Percentiles rank a stretch among this genome's conserved stretches.
phyloP scores from a whole-genome alignment of 176 grass and related monocot genomes.

The Melocanna baccifera region DNA sequence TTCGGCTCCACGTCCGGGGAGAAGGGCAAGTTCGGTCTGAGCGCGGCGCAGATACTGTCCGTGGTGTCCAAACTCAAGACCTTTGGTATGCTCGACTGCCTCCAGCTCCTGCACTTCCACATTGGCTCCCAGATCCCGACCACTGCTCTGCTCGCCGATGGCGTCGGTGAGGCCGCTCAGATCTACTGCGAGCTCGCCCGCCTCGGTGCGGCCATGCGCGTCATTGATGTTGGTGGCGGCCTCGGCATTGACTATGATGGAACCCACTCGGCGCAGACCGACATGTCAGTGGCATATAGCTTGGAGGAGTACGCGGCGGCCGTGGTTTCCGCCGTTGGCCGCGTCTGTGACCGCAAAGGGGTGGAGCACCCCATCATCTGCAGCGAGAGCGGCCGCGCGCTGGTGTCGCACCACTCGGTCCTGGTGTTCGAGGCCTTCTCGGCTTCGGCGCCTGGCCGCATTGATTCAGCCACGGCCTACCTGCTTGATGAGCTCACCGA shows the following conservation, averaged over 20 bases:
- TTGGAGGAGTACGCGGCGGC: conserved; percentile 84
- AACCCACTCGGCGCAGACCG: conserved; percentile 63
- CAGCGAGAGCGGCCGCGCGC: conserved; percentile 90
- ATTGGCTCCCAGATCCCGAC: conserved; percentile 95
- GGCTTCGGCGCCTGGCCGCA: conserved; percentile 11
- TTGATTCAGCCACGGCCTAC: conserved; percentile 39
- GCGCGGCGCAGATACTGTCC: conserved; percentile 66
- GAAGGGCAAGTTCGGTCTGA: conserved; percentile 96
- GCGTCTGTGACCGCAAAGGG: conserved; percentile 68
- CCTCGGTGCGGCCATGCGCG: conserved; percentile 75
- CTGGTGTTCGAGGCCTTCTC: conserved; percentile 92
- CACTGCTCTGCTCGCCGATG: conserved; percentile 69
- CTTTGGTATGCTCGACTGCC: conserved; percentile 80
- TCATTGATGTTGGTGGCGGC: conserved; percentile 81
- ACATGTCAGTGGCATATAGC: conserved; percentile 83
- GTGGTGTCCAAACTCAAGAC: conserved; percentile 64
- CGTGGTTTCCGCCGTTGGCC: conserved; percentile 61
- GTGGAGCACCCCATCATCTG: conserved; percentile 78
- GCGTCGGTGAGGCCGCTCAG: conserved; percentile 85
- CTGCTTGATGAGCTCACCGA: conserved; percentile 74
- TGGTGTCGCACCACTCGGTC: conserved; percentile 94
- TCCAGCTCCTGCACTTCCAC: conserved; percentile 97
- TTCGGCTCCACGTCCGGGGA: conserved; percentile 90
- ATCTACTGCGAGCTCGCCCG: conserved; percentile 90
- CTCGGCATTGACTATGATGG: conserved; percentile 93